phyloP scores from a whole-genome alignment of 495 filamentous ascomycete species.

The Neurospora cerealis region DNA sequence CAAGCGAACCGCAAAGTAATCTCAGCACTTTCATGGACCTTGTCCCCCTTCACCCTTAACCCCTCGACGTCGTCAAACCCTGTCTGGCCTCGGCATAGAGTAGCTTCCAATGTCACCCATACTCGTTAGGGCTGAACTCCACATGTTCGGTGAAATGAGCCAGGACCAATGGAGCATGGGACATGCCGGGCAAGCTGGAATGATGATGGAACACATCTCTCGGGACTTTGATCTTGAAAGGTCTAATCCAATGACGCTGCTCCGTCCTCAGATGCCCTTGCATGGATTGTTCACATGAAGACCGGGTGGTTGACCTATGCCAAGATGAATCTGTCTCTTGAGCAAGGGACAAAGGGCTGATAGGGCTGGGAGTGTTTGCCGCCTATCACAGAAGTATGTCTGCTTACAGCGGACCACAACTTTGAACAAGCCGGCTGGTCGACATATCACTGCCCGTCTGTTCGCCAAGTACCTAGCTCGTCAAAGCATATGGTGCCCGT shows the following conservation, averaged over 20 bases:
- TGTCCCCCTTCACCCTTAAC: not conserved
- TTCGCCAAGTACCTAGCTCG: not conserved
- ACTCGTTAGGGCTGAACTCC: not conserved
- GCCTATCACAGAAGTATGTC: not conserved
- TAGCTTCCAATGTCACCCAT: not conserved
- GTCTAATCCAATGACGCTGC: not conserved
- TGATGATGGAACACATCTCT: not conserved
- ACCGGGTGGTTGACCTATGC: not conserved
- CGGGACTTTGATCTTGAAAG: not conserved
- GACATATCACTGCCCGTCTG: not conserved
- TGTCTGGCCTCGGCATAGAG: not conserved
- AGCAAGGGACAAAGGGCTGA: not conserved
- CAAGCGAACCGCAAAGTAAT: not conserved
- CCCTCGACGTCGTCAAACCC: not conserved
- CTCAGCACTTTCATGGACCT: not conserved
- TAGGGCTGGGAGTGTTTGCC: not conserved
- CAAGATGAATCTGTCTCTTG: not conserved
- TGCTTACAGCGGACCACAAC: not conserved
- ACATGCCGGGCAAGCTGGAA: not conserved
- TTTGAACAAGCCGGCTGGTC: not conserved
- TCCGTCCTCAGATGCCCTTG: not conserved
- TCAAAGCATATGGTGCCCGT: not conserved
- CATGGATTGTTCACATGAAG: not conserved
- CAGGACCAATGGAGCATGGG: not conserved
- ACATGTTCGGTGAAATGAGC: not conserved